A percentile compares a stretch with the other conserved stretches of the same genome.
Evolutionary conservation across 208 protist genomes (phyloP).

Genomic region (Leptomonas pyrrhocoris): DNA sequence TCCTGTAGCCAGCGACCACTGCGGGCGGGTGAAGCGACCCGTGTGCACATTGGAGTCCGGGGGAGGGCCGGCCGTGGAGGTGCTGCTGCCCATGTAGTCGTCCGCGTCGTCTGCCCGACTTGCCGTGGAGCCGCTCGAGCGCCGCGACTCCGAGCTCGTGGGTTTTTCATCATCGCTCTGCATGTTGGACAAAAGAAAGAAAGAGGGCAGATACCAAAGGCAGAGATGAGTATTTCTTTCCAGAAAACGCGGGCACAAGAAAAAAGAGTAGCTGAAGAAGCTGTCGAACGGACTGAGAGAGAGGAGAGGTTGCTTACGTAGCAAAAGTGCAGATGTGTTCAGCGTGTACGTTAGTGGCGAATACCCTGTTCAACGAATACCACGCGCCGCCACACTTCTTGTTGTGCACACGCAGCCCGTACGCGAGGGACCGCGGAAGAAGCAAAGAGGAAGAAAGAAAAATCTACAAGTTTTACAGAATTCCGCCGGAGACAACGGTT

Average conservation of each 20-base stretch:
- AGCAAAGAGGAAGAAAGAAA: no score
- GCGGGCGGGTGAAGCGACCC: conserved; percentile 49
- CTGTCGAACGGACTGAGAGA: not conserved
- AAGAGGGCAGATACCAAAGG: conserved; percentile 10
- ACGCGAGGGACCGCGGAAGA: no score
- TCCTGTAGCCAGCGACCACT: conserved; percentile 41
- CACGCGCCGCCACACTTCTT: not conserved
- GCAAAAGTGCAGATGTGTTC: no score
- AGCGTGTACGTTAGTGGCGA: no score
- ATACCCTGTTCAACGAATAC: no score
- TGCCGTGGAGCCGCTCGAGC: conserved; percentile 22
- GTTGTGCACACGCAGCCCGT: not conserved
- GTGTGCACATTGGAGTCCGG: conserved; percentile 58
- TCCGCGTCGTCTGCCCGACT: conserved; percentile 46
- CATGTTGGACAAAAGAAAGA: conserved; percentile 16
- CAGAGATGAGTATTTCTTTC: not conserved
- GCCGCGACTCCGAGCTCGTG: conserved; percentile 18
- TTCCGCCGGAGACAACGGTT: no score
- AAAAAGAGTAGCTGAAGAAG: conserved; percentile 4
- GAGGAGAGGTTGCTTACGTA: not conserved
- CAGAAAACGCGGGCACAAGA: not conserved
- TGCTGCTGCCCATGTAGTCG: conserved; percentile 71
- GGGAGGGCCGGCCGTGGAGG: conserved; percentile 80
- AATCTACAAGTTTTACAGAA: no score
- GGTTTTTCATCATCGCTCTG: conserved; percentile 11